These are phyloP conservation scores for Rossbeevera mucosa DNA, from an alignment of 768 basidiomycete species.

Conservation along the genomic window DNA sequence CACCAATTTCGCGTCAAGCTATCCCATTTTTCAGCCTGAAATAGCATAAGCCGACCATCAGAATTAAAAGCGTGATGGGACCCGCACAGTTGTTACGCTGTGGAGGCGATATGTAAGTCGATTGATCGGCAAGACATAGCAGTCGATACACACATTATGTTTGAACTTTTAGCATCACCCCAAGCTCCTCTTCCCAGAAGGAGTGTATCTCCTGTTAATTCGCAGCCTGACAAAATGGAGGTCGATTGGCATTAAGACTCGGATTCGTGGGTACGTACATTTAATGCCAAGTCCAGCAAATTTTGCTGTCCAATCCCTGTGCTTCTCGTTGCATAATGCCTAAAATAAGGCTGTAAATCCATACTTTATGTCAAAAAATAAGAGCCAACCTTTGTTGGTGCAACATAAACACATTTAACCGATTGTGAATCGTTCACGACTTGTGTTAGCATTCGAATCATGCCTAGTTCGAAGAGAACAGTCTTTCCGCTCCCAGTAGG, in stretches of 20 bases:
- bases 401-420: constrained; percentile 85
- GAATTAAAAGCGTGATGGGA: neutral
- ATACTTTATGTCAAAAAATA: neutral
- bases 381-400: constrained; percentile 74
- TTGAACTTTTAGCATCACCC: constrained; percentile 69
- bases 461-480: constrained; percentile 86
- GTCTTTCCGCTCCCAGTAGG: constrained; percentile 98
- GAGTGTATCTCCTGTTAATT: constrained; percentile 90
- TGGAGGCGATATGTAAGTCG: constrained; percentile 1
- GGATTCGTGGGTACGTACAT: constrained; percentile 42
- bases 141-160: constrained; percentile 63
- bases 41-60: neutral
- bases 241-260: neutral
- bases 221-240: constrained; percentile 52
- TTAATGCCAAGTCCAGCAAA: constrained; percentile 72
- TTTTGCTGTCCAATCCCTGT: constrained; percentile 78
- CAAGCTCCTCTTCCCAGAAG: constrained; percentile 59
- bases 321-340: constrained; percentile 86
- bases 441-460: constrained; percentile 65
- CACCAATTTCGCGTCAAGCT: constrained; percentile 89
- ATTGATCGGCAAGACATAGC: neutral
- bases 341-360: constrained; percentile 26
- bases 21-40: constrained; percentile 94
- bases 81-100: constrained; percentile 73
- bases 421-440: constrained; percentile 30